phyloP scores from a whole-genome alignment of 495 filamentous ascomycete genomes.

The Amphirosellinia nigrospora region DNA sequence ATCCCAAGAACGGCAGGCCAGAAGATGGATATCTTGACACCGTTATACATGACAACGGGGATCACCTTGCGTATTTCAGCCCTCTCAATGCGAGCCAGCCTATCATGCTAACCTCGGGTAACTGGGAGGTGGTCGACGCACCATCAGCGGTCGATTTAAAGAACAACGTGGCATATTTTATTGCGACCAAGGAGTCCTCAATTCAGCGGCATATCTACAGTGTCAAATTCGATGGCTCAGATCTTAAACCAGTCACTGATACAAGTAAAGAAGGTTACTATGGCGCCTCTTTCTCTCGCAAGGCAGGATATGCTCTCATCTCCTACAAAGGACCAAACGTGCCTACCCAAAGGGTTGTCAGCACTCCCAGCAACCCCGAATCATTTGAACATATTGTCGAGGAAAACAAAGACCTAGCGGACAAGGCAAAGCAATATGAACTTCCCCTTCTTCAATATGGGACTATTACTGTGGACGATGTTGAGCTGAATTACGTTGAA shows the following conservation, averaged over 20 bases:
- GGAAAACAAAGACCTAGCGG: conserved; percentile 71
- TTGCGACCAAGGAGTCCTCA: conserved; percentile 83
- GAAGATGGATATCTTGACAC: conserved; percentile 94
- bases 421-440: conserved; percentile 74
- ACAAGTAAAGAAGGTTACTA: conserved; percentile 82
- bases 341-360: conserved; percentile 91
- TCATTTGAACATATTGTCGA: conserved; percentile 74
- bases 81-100: conserved; percentile 83
- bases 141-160: conserved; percentile 87
- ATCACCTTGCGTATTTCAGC: conserved; percentile 94
- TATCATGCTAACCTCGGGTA: conserved; percentile 81
- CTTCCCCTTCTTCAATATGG: conserved; percentile 85
- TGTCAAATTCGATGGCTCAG: conserved; percentile 79
- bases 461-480: conserved; percentile 72
- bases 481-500: conserved; percentile 87
- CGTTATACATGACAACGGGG: conserved; percentile 82
- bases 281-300: conserved; percentile 81
- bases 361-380: conserved; percentile 71
- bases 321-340: conserved; percentile 84
- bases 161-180: conserved; percentile 87
- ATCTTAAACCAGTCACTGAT: conserved; percentile 74
- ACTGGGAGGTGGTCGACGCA: conserved; percentile 92
- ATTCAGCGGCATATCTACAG: conserved; percentile 91
- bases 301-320: conserved; percentile 79
- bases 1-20: conserved; percentile 74